A percentile compares a stretch with the other conserved stretches of the same genome.
These are phyloP conservation scores for Allodekkera sacchari DNA, from an alignment of 805 yeast genomes.

Conservation along the genomic window DNA sequence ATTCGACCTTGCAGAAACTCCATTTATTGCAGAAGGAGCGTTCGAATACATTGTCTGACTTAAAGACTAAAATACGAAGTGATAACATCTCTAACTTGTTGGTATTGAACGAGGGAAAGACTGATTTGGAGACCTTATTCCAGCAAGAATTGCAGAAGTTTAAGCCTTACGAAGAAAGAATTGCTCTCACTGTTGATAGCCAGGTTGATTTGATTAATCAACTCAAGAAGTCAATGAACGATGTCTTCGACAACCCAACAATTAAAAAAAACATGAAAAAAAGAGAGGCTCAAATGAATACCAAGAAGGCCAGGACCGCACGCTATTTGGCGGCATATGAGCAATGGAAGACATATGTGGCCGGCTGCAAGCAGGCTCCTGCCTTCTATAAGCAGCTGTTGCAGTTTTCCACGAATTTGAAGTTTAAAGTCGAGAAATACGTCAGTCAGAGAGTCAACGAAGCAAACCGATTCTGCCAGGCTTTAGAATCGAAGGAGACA, in stretches of 20 bases:
- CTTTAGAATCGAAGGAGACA: conserved; percentile 1
- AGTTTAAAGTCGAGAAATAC: conserved; percentile 19
- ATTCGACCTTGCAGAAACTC: conserved; percentile 52
- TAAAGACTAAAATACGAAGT: conserved; percentile 61
- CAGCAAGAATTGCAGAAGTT: conserved; percentile 71
- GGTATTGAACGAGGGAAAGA: conserved; percentile 48
- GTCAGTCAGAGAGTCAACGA: conserved; percentile 24
- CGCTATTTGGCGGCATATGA: conserved; percentile 41
- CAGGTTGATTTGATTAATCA: conserved; percentile 43
- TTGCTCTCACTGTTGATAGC: conserved; percentile 58
- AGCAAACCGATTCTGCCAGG: conserved; percentile 8
- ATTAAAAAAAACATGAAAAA: conserved; percentile 35
- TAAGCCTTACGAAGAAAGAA: conserved; percentile 53
- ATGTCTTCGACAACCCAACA: conserved; percentile 38
- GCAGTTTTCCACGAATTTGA: conserved; percentile 24
- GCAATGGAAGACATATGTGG: conserved; percentile 48
- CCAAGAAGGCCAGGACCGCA: conserved; percentile 29
- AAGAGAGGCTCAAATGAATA: conserved; percentile 31
- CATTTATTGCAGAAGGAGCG: conserved; percentile 59
- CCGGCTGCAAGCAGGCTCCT: conserved; percentile 54
- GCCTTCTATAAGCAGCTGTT: conserved; percentile 52
- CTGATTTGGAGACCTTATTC: conserved; percentile 40
- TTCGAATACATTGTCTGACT: conserved; percentile 45
- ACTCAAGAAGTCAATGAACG: conserved; percentile 36
- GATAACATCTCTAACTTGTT: conserved; percentile 81